phyloP scores from a whole-genome alignment of 1,139 yeast genomes.

The Saccharomycopsis crataegensis region DNA sequence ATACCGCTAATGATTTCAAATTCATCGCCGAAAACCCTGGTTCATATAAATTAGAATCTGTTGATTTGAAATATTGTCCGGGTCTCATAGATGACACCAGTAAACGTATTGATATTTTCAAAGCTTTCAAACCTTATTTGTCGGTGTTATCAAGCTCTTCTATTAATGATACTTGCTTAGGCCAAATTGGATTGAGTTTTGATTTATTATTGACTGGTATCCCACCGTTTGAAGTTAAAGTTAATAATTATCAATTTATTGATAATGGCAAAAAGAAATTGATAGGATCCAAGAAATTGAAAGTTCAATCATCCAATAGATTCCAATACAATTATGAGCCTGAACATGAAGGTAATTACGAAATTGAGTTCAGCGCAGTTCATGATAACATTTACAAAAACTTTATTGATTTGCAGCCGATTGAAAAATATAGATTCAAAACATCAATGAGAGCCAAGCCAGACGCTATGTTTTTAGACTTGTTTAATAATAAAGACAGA shows the following conservation, averaged over 20 bases:
- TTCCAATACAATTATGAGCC: constrained; percentile 67
- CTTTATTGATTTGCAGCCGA: constrained; percentile 29
- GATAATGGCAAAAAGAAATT: constrained; percentile 29
- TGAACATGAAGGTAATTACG: constrained; percentile 70
- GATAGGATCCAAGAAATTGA: constrained; percentile 31
- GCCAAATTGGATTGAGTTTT: constrained; percentile 80
- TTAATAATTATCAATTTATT: constrained; percentile 50
- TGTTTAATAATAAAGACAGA: constrained; percentile 25
- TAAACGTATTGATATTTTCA: constrained; percentile 36
- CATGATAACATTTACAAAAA: constrained; percentile 48
- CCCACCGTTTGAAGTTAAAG: constrained; percentile 70
- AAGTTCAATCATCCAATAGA: constrained; percentile 33
- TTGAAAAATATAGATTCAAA: constrained; percentile 29
- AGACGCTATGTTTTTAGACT: constrained; percentile 29
- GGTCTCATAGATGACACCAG: constrained; percentile 50
- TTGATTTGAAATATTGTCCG: constrained; percentile 54
- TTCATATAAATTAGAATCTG: constrained; percentile 44
- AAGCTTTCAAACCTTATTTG: constrained; percentile 38
- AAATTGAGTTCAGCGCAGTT: constrained; percentile 55
- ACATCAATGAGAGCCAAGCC: constrained; percentile 40
- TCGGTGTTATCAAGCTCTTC: constrained; percentile 44
- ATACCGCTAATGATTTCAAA: constrained; percentile 23
- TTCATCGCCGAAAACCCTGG: constrained; percentile 54
- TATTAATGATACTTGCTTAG: constrained; percentile 81
- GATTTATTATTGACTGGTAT: constrained; percentile 61